A percentile compares a stretch with the other conserved stretches of the same genome.
These are phyloP conservation scores for Thermomucor indicae-seudaticae DNA, from an alignment of 371 early-diverging fungal species.

Conservation along the genomic window DNA sequence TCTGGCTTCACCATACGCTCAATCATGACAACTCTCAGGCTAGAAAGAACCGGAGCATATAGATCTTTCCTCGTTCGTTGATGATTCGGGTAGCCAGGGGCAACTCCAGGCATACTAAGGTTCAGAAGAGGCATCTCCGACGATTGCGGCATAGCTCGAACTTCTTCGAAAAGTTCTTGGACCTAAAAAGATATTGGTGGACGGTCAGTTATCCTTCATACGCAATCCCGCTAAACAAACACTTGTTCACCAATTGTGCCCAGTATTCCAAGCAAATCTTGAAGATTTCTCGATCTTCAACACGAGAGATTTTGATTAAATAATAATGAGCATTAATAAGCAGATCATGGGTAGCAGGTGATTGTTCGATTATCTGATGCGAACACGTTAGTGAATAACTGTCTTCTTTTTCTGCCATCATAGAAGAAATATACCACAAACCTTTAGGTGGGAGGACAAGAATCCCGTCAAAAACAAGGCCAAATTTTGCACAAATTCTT, in stretches of 20 bases:
- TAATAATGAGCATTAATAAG: constrained; percentile 85
- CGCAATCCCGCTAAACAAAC: too few relatives aligned
- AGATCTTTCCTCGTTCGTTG: constrained; percentile 49
- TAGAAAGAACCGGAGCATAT: constrained; percentile 78
- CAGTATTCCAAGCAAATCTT: constrained; percentile 98
- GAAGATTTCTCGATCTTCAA: constrained; percentile 96
- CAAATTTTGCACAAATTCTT: constrained; percentile 55
- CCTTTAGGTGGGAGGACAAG: constrained; percentile 78
- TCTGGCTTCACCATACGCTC: constrained; percentile 97
- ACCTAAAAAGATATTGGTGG: constrained; percentile 28
- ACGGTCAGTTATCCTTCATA: too few relatives aligned
- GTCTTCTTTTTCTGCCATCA: neutral
- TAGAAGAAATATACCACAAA: constrained; percentile 20
- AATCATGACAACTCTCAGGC: constrained; percentile 89
- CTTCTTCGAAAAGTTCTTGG: constrained; percentile 81
- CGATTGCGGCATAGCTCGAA: constrained; percentile 40
- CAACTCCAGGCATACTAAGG: constrained; percentile 19
- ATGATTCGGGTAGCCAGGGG: constrained; percentile 13
- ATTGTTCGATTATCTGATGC: constrained; percentile 59
- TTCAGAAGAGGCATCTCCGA: constrained; percentile 37
- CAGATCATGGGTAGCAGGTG: constrained; percentile 54
- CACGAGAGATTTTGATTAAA: constrained; percentile 83
- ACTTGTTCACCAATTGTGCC: constrained; percentile 73
- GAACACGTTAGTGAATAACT: neutral
- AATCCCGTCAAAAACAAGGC: constrained; percentile 77